Base-by-base conservation (phyloP, 352 stramenopile species). In the Phytophthora multivora region DNA sequence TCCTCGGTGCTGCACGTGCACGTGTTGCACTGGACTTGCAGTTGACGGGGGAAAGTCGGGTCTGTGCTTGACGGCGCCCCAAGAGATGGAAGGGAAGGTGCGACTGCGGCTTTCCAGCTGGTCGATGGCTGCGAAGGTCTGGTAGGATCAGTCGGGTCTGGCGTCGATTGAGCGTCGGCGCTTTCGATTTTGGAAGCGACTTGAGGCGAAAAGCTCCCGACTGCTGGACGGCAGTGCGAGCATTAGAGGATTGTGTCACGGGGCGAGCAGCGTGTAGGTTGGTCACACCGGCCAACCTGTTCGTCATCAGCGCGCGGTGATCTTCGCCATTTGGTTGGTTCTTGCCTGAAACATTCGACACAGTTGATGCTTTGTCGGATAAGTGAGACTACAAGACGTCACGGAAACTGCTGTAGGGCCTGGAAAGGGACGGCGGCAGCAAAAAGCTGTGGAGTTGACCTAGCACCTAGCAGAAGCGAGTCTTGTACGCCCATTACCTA, bases 51-150 rank as follows among this genome's bases (percentile, higher is more conserved):
- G 15, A 69, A 33, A 69, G 48, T 60, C 61, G 48, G 55, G 61
- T 5, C 23, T 57, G 25, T 57, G 46, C 42, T 53, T 61, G 33
- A 47, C 28, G 28, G 28, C 10, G 8, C 28, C 28, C 28, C 28
- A 33, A 38, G 31, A 63, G 36, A 59, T 19, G 11, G 23, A n/a
- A 69, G 39, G 57, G 57, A 66, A 71, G 65, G 51, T 51, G 60
- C 61, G 36, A 59, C 46, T 8, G 53, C 42, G 59, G 18, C 65
- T 66, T 55, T 70, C 60, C 53, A 70, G 35, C 36, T 73, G 63
- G 45, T 8, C 35, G 43, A 63, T 64, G 49, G 53, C 40, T 54
- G 30, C 15, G 19, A 5, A 33, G 47, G 57, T 67, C 58, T 63
- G 35, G 47, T 67, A 28, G 46, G 45, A 66, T 45, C 62, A 38